Evolutionary conservation across 2,329 filamentous ascomycete genomes (phyloP), one percentile per base, ranked within the genome.

Genomic region (Aureobasidium sp.): DNA sequence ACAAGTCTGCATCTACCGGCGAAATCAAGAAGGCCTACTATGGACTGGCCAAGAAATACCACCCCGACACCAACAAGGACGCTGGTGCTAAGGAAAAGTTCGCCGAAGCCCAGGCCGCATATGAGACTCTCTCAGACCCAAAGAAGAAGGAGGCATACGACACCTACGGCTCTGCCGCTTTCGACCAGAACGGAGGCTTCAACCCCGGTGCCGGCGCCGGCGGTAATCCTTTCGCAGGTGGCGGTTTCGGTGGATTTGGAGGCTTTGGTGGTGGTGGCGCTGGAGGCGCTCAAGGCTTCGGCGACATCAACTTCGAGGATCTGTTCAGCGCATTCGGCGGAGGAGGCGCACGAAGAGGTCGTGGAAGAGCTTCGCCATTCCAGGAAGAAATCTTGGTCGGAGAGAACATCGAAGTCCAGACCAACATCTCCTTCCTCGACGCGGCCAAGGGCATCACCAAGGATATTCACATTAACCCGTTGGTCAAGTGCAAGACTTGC

Each of bases 11-110:
- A n/a, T 87, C 90, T 1, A 79, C 91, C 3, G 80, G 85, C 64
- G 93, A 97, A 39, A 97, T 99, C 74, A 99, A 99, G 75, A 97
- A 97, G 75, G 92, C 94, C 3, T 99, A 99, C 79, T 99, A 99
- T 73, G 90, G 92, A 56, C 81, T 97, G 63, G 94, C 94, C 22
- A 99, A 99, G 77, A 99, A 97, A 72, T 99, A 86, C 73, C 94
- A 99, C 71, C 94, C 94, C 9, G 94, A 99, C 74, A 97, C 94
- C 39, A 99, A 97, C 81, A 97, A 97, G 75, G 94, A 97, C 68
- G 75, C 90, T 2, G 83, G 80, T n/a, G 92, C 94, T 39, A 97
- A 97, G 74, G 94, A 97, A 70, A 93, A 89, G 70, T 99, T 99
- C 70, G 84, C 87, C 66, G 93, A 97, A 68, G 90, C 95, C 61